phyloP scores from a whole-genome alignment of 2,329 filamentous ascomycete species.

The Colletotrichum sp. region DNA sequence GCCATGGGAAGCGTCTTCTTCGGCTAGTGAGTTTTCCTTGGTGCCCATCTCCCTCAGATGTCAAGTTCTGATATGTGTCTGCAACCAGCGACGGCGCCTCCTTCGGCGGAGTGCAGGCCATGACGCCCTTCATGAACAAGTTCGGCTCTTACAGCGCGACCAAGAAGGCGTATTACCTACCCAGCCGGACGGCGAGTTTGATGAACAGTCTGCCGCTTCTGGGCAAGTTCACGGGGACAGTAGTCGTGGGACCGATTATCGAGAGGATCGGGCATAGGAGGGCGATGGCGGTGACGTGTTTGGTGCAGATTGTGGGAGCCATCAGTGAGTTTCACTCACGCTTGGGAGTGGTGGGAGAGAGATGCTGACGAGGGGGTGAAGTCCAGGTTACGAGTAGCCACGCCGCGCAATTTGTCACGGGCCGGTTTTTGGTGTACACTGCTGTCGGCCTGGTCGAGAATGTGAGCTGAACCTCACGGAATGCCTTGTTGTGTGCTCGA shows the following conservation, averaged over 20 bases:
- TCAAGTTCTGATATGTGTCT: rapidly evolving
- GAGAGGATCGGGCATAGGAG: neutral
- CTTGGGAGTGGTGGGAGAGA: rapidly evolving
- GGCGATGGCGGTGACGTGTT: neutral
- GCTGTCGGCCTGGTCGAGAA: neutral
- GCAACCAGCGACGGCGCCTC: neutral
- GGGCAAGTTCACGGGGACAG: neutral
- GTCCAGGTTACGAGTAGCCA: neutral
- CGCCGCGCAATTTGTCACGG: neutral
- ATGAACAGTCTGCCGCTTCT: neutral
- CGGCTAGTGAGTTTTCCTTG: neutral
- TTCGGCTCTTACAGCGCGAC: neutral
- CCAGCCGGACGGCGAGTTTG: neutral
- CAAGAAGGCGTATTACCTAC: neutral
- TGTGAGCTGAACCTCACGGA: neutral
- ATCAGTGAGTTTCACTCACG: neutral
- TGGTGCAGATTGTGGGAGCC: neutral
- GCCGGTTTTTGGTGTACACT: neutral
- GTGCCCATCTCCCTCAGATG: rapidly evolving
- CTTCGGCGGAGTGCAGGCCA: neutral
- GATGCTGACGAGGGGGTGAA: neutral
- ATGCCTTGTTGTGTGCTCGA: no score
- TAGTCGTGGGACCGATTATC: neutral
- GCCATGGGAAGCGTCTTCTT: neutral
- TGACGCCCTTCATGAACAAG: neutral